Base-by-base conservation (phyloP, 2,329 filamentous ascomycete species). In the Colletotrichum tanaceti region DNA sequence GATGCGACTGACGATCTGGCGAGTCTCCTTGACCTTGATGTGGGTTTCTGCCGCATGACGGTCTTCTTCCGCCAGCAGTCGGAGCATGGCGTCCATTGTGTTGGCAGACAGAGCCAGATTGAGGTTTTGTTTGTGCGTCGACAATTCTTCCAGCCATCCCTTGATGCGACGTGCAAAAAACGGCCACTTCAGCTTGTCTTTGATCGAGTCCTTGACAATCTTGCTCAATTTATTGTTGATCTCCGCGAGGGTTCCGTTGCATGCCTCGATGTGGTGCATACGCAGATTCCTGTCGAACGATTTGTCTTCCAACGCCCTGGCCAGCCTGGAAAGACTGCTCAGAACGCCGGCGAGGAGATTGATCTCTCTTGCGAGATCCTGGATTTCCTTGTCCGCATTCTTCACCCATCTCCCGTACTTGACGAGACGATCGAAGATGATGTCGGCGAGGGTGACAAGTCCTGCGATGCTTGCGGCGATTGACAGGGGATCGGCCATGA, bases 391-490 rank as follows among this genome's bases (percentile, higher is more conserved):
- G 0, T 58, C 46, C 0, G 64, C 50, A 39, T 52, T 22, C 1
- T 67, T 57, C 14, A 53, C 64, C 4, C 38, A 35, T 6, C 28
- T 55, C 2, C 18, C 16, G 1, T 63, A 67, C 3, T 53, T 62
- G 2, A 43, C 13, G 13, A 63, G n/a, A n/a, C 64, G 64, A 0
- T 16, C 14, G n/a, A 53, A 67, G 0, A 67, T 24, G 3, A 58
- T 7, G 18, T 67, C 64, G 7, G 64, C 58, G 5, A 67, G 44
- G 4, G 58, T 16, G 16, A 63, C 35, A 0, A 67, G 50, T 0
- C 64, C 64, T 0, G 64, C 59, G 1, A 67, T 67, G n/a, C 64
- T 67, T 2, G 64, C 64, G 3, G 64, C 46, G 10, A 67, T 63
- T 13, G 32, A 50, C 13, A 67, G 16, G 1, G 64, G 64, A 16